These are phyloP conservation scores for Metschnikowia chrysomelidarum DNA, from an alignment of 805 yeast species.

Conservation along the genomic window DNA sequence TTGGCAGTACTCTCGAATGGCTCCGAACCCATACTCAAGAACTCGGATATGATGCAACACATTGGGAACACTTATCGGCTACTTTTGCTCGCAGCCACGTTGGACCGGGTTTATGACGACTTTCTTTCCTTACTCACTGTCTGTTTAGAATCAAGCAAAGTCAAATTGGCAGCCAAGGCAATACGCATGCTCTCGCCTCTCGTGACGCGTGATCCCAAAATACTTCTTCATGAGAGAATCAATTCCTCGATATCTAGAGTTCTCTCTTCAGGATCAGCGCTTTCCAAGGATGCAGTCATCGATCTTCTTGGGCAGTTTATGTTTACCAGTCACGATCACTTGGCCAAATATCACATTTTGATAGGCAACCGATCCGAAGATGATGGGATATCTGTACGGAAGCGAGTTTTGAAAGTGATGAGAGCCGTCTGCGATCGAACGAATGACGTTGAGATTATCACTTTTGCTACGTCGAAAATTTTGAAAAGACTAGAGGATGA, in stretches of 20 bases:
- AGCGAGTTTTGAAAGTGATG: conserved; percentile 54
- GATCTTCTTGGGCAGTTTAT: conserved; percentile 59
- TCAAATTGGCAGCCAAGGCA: conserved; percentile 50
- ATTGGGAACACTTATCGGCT: conserved; percentile 4
- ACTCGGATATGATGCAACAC: not conserved
- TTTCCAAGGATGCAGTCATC: conserved; percentile 73
- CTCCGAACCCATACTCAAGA: no score
- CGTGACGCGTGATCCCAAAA: conserved; percentile 49
- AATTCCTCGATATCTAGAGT: conserved; percentile 50
- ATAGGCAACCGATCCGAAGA: conserved; percentile 54
- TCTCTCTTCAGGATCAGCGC: conserved; percentile 60
- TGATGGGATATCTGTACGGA: conserved; percentile 62
- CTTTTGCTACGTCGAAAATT: conserved; percentile 49
- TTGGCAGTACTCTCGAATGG: conserved; percentile 4
- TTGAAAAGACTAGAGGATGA: conserved; percentile 65
- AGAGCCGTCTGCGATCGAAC: conserved; percentile 45
- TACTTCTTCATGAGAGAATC: conserved; percentile 50
- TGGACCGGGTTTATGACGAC: conserved; percentile 43
- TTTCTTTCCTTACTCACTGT: conserved; percentile 49
- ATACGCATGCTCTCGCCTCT: conserved; percentile 59
- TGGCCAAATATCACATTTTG: conserved; percentile 48
- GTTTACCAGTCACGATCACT: conserved; percentile 40
- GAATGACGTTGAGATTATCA: conserved; percentile 28
- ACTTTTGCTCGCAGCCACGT: conserved; percentile 6
- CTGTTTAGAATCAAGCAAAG: conserved; percentile 29